Base-by-base conservation (phyloP, 1,284 basidiomycete genomes). In the Cutaneotrichosporon cutaneum region DNA sequence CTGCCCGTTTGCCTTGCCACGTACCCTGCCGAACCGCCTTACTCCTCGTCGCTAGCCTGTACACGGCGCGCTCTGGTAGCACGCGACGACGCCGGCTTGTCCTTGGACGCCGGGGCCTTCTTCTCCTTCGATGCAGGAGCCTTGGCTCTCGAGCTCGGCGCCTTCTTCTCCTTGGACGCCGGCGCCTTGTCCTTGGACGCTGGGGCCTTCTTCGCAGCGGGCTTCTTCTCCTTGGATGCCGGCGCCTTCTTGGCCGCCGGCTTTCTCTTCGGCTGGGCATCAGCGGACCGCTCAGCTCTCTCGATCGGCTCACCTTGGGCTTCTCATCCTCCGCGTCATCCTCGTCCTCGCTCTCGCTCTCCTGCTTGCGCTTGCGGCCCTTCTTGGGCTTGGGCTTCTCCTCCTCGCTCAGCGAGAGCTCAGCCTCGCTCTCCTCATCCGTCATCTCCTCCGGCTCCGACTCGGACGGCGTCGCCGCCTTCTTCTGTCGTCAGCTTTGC, bases 311-410 rank as follows among this genome's bases (percentile, higher is more conserved):
- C 50, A 33, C 44, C 58, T 59, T 48, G 7, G 58, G 44, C 44
- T 33, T 35, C n/a, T 62, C 62, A 13, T 68, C 69, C 16, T 68
- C 69, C 16, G 11, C 51, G 55, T 56, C 48, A 8, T 13, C 27
- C 33, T 48, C 27, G 22, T 54, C 24, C n/a, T 51, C 39, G n/a
- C 30, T 53, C n/a, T 51, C 39, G n/a, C 30, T 53, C 36, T 55
- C 50, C 54, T 55, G n/a, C 54, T 55, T 55, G 21, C 33, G 32
- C 39, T 42, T 44, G 36, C 32, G 36, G 21, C 26, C 39, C 36
- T 44, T 44, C 54, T 55, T 55, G 9, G 54, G 54, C 54, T 44
- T 44, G 30, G 30, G 30, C 26, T 57, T 42, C 44, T 57, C 55
- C 33, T 56, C 56, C 42, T 44, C 35, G n/a, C 27, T 45, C 50